phyloP scores from a whole-genome alignment of 2,329 filamentous ascomycete genomes.

The Aspergillus calidoustus region DNA sequence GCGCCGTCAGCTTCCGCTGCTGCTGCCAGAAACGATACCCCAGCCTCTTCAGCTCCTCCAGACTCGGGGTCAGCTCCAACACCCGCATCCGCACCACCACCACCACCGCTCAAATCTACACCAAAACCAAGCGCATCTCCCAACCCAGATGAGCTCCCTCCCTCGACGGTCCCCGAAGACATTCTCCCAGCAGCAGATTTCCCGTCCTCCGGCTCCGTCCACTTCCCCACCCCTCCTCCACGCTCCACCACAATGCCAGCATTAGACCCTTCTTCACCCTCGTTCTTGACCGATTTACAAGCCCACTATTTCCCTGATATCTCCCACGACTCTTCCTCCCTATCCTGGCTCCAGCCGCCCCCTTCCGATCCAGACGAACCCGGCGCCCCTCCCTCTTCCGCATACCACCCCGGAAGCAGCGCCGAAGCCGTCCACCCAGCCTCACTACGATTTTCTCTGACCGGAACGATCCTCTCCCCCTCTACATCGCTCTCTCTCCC shows the following conservation, averaged over 20 bases:
- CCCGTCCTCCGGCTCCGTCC: constrained; percentile 40
- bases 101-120: neutral
- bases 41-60: neutral
- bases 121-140: constrained; percentile 3
- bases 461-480: constrained; percentile 78
- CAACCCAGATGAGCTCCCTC: constrained; percentile 40
- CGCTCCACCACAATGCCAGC: constrained; percentile 62
- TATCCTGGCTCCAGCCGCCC: constrained; percentile 87
- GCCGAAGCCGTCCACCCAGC: constrained; percentile 68
- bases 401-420: constrained; percentile 79
- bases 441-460: constrained; percentile 86
- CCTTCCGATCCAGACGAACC: constrained; percentile 64
- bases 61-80: constrained; percentile 5
- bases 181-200: constrained; percentile 46
- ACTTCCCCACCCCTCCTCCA: constrained; percentile 52
- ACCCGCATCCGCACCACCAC: neutral
- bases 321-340: constrained; percentile 78
- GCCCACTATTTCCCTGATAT: constrained; percentile 91
- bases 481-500: constrained; percentile 74
- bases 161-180: constrained; percentile 41
- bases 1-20: constrained; percentile 9
- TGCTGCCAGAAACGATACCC: constrained; percentile 8
- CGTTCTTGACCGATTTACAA: constrained; percentile 85
- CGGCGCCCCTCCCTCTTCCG: constrained; percentile 63
- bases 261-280: constrained; percentile 79